Evolutionary conservation across 2,329 filamentous ascomycete species (phyloP).

Genomic region (Metarhizium sp.): DNA sequence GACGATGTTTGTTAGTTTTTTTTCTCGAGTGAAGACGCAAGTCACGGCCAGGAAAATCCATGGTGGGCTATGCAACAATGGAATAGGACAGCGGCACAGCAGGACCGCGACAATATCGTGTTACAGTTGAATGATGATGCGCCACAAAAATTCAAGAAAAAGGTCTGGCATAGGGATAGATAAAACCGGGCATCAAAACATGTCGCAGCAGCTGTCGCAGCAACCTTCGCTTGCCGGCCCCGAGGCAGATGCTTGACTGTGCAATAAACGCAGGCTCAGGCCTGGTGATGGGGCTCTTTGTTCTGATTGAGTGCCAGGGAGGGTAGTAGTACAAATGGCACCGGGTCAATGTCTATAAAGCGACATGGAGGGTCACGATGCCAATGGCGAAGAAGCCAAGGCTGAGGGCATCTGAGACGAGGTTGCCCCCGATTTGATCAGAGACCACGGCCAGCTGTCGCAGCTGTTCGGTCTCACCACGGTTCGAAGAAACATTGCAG

Average conservation of each 20-base stretch:
- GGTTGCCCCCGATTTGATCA: neutral
- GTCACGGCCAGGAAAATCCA: conserved; percentile 11
- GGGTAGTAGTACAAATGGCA: neutral
- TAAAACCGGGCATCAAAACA: neutral
- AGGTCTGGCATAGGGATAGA: neutral
- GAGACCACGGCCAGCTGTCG: neutral
- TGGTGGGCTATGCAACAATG: conserved; percentile 9
- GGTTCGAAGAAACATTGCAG: neutral
- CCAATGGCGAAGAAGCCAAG: conserved; percentile 2
- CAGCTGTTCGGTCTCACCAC: neutral
- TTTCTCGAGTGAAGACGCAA: conserved; percentile 11
- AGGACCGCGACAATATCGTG: neutral
- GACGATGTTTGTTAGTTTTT: conserved; percentile 15
- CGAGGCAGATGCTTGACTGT: neutral
- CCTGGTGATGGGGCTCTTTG: neutral
- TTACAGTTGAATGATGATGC: neutral
- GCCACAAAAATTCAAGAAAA: neutral
- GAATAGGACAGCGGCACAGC: conserved; percentile 7
- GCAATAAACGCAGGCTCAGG: neutral
- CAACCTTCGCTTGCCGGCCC: neutral
- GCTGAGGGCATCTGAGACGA: neutral
- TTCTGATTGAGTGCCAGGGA: neutral
- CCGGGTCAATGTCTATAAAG: neutral
- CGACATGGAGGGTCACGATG: neutral
- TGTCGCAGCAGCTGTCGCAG: neutral